phyloP scores from a whole-genome alignment of 768 basidiomycete species.

The Tricholoma furcatifolium region DNA sequence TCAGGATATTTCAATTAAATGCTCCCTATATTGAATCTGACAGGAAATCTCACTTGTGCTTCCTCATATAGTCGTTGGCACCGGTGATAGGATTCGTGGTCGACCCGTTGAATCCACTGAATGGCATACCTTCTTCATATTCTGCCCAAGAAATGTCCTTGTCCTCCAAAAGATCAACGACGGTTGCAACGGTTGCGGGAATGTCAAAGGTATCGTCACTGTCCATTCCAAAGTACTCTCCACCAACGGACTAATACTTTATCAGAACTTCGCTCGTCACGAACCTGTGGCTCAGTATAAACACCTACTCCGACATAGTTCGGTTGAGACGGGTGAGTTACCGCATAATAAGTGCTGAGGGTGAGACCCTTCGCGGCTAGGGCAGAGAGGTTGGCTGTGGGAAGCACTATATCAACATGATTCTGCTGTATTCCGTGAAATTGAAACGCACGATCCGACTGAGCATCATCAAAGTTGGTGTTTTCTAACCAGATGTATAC shows the following conservation, averaged over 20 bases:
- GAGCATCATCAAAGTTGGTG: neutral
- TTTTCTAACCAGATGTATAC: conserved; percentile 7
- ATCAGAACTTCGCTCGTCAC: conserved; percentile 14
- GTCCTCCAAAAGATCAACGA: conserved; percentile 61
- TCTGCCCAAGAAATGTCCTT: conserved; percentile 57
- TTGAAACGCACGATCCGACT: neutral
- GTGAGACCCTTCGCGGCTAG: conserved; percentile 50
- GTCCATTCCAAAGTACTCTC: conserved; percentile 33
- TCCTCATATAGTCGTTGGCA: conserved; percentile 28
- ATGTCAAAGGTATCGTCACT: conserved; percentile 38
- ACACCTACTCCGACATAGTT: conserved; percentile 44
- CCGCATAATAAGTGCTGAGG: conserved; percentile 41
- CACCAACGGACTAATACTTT: conserved; percentile 6
- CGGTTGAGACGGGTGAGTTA: conserved; percentile 61
- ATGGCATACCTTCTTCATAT: conserved; percentile 60
- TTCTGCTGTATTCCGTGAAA: neutral
- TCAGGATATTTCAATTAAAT: neutral
- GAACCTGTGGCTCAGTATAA: conserved; percentile 13
- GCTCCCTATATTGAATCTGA: neutral
- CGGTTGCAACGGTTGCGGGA: conserved; percentile 48
- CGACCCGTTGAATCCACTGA: conserved; percentile 43
- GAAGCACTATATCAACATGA: too few relatives aligned
- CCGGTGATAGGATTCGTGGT: conserved; percentile 22
- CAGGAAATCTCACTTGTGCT: conserved; percentile 24
- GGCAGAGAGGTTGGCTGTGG: conserved; percentile 27